Percentiles rank a stretch among this genome's conserved stretches.
Evolutionary conservation across 2,329 filamentous ascomycete species (phyloP).

Genomic region (Chaetothyriales sp.): DNA sequence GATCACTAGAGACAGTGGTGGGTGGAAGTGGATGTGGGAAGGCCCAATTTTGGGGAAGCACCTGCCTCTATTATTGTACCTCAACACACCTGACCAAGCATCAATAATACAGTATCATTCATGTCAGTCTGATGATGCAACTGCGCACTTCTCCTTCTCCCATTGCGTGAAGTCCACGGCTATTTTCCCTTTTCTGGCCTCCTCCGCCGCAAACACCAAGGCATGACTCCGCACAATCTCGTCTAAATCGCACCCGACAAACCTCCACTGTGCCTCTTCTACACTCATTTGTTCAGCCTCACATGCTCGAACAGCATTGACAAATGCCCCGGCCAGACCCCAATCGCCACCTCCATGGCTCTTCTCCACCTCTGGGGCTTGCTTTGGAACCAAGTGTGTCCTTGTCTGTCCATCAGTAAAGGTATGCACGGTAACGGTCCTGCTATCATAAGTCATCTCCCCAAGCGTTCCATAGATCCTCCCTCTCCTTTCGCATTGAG

Average conservation of each 20-base stretch:
- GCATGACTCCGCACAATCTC: conserved; percentile 84
- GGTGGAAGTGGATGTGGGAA: no score
- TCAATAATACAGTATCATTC: no score
- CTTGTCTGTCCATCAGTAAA: conserved; percentile 47
- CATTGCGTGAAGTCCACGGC: conserved; percentile 64
- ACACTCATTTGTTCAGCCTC: conserved; percentile 56
- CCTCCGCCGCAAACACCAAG: conserved; percentile 86
- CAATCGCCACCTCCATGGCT: conserved; percentile 65
- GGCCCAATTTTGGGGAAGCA: no score
- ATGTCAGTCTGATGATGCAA: neutral
- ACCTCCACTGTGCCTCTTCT: conserved; percentile 56
- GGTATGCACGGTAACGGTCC: conserved; percentile 60
- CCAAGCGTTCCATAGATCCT: conserved; percentile 75
- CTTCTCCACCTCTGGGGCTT: conserved; percentile 42
- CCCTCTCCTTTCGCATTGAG: conserved; percentile 73
- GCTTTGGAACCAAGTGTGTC: conserved; percentile 45
- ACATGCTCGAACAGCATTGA: conserved; percentile 66
- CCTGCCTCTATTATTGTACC: no score
- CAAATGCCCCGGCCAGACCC: conserved; percentile 68
- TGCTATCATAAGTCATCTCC: conserved; percentile 74
- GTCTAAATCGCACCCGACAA: conserved; percentile 70
- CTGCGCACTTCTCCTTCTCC: conserved; percentile 21
- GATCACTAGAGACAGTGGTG: no score
- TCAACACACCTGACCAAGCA: no score
- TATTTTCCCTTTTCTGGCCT: conserved; percentile 56